Evolutionary conservation across 257 asterid species (phyloP).

Genomic region (Solanum pennellii): DNA sequence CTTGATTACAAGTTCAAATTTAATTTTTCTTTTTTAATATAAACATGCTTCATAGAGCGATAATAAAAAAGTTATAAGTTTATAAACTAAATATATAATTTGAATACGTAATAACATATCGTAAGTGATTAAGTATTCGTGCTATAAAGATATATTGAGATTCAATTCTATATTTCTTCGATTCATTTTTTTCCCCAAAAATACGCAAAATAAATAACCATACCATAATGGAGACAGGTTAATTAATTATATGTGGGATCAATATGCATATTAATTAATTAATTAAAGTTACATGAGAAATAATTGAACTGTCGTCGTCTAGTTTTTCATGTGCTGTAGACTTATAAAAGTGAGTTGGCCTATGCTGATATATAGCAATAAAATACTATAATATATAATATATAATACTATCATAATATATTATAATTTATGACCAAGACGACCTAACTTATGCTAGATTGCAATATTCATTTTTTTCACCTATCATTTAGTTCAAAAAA

Average conservation of each 20-base stretch:
- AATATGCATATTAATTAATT: background rate
- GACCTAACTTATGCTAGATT: background rate
- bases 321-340: background rate
- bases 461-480: background rate
- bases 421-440: background rate
- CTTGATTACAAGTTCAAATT: background rate
- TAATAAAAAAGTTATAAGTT: background rate
- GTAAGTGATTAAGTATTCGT: rapidly evolving
- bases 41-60: background rate
- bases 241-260: background rate
- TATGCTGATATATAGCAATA: background rate
- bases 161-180: too few species aligned
- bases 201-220: background rate
- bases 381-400: background rate
- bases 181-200: too few species aligned
- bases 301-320: background rate
- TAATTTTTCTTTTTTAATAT: rapidly evolving
- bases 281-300: background rate
- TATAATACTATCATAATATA: background rate
- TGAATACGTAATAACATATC: background rate
- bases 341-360: background rate
- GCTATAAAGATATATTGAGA: background rate
- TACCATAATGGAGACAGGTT: background rate
- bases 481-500: background rate
- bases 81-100: rapidly evolving